Percentiles rank a stretch among this genome's conserved stretches.
phyloP scores from a whole-genome alignment of 768 basidiomycete species.

The Lactarius psammicola region DNA sequence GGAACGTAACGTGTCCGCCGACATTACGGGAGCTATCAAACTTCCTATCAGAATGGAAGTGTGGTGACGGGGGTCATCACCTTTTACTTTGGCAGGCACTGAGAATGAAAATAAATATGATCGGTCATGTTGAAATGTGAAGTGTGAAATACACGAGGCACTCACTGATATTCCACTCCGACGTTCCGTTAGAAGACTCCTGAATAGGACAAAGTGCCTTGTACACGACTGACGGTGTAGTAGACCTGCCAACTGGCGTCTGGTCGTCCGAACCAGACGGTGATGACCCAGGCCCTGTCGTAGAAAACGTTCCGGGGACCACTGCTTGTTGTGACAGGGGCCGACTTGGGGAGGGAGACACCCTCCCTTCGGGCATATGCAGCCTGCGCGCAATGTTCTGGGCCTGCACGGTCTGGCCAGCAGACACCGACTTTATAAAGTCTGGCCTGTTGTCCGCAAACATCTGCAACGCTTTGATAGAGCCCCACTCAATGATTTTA shows the following conservation, averaged over 20 bases:
- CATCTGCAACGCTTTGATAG: slow-evolving; percentile 91
- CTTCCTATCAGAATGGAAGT: slow-evolving; percentile 6
- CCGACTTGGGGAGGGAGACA: slow-evolving; percentile 41
- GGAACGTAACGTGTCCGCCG: slow-evolving; percentile 6
- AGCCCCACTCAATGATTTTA: slow-evolving; percentile 99
- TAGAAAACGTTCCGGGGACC: slow-evolving; percentile 12
- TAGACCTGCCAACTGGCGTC: not conserved
- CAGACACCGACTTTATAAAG: slow-evolving; percentile 45
- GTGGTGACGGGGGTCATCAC: slow-evolving; percentile 10
- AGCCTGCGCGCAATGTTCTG: slow-evolving; percentile 47
- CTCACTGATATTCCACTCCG: slow-evolving; percentile 10
- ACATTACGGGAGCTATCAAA: slow-evolving; percentile 8
- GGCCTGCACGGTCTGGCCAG: slow-evolving; percentile 48
- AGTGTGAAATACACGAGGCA: slow-evolving; percentile 7
- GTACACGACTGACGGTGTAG: slow-evolving; percentile 10
- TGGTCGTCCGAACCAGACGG: slow-evolving; percentile 5
- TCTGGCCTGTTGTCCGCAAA: slow-evolving; percentile 82
- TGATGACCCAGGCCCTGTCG: not conserved
- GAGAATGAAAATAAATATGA: not conserved
- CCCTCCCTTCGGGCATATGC: slow-evolving; percentile 49
- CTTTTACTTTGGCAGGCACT: slow-evolving; percentile 7
- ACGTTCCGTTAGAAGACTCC: not conserved
- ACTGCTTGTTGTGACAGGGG: slow-evolving; percentile 38
- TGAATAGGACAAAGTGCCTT: slow-evolving; percentile 18
- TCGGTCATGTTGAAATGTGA: slow-evolving; percentile 14